phyloP scores from a whole-genome alignment of 345 rosid species.

The Euphorbia lathyris region DNA sequence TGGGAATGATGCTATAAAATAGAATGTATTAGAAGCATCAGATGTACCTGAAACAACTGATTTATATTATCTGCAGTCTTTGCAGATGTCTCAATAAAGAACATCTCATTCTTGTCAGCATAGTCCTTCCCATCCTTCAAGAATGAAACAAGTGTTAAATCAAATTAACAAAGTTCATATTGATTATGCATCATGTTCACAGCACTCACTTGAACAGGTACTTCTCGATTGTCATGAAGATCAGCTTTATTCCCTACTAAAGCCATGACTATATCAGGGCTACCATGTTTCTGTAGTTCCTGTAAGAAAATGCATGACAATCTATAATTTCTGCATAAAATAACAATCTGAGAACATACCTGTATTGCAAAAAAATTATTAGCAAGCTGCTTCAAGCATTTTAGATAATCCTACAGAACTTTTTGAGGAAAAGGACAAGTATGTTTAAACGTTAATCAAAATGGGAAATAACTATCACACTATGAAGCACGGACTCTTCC shows the following conservation, averaged over 20 bases:
- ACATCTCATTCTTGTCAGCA: constrained; percentile 97
- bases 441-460: background rate
- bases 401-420: background rate
- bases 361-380: background rate
- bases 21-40: background rate
- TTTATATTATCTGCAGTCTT: constrained; percentile 96
- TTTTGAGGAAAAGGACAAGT: background rate
- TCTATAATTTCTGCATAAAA: background rate
- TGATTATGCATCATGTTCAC: background rate
- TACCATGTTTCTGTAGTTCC: constrained; percentile 98
- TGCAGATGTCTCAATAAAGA: constrained; percentile 96
- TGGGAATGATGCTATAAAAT: background rate
- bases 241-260: constrained; percentile 98
- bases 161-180: constrained; percentile 4
- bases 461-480: background rate
- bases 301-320: constrained; percentile 27
- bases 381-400: background rate
- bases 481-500: no score
- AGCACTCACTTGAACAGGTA: constrained; percentile 57
- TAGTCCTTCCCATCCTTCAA: constrained; percentile 81
- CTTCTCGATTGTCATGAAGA: constrained; percentile 84
- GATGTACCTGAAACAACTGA: constrained; percentile 78
- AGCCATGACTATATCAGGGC: constrained; percentile 93
- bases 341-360: background rate
- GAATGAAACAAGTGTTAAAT: constrained; percentile 13